Percentiles rank a stretch among this genome's conserved stretches.
phyloP scores from a whole-genome alignment of 1,284 basidiomycete genomes.

The Rhodotorula glutinis region DNA sequence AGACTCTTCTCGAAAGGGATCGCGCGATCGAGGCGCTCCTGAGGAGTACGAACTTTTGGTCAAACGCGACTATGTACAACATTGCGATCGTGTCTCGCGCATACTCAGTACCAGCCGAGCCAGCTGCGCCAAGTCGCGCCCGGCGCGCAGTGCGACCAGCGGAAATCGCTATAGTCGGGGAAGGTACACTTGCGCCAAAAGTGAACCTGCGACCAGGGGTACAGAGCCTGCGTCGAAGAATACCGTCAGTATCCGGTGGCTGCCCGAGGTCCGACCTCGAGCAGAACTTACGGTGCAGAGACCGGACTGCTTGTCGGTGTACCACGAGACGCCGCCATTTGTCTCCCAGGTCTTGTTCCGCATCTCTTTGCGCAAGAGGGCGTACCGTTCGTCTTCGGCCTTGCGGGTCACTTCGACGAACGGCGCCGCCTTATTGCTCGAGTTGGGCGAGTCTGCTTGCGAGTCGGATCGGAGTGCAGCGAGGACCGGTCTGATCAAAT shows the following conservation, averaged over 20 bases:
- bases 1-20: no score
- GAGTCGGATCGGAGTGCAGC: not conserved
- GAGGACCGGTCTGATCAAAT: conserved; percentile 33
- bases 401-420: conserved; percentile 31
- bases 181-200: conserved; percentile 38
- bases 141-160: conserved; percentile 1
- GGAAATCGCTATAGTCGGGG: conserved; percentile 21
- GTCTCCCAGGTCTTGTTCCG: conserved; percentile 37
- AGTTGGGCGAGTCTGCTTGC: not conserved
- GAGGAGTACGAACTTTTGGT: no score
- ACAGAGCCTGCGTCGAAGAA: conserved; percentile 18
- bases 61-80: no score
- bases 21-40: no score
- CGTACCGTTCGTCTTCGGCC: conserved; percentile 27
- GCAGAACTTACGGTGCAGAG: conserved; percentile 24
- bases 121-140: conserved; percentile 5
- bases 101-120: conserved; percentile 5
- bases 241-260: not conserved
- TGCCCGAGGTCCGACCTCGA: no score
- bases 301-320: conserved; percentile 32
- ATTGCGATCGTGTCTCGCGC: not conserved
- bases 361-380: conserved; percentile 29
- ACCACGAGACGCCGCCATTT: conserved; percentile 37
- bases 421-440: conserved; percentile 13
- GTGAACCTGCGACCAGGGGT: conserved; percentile 34